Evolutionary conservation across 345 rosid species (phyloP), one percentile per base, ranked within the genome.

Genomic region (Acer campestre): DNA sequence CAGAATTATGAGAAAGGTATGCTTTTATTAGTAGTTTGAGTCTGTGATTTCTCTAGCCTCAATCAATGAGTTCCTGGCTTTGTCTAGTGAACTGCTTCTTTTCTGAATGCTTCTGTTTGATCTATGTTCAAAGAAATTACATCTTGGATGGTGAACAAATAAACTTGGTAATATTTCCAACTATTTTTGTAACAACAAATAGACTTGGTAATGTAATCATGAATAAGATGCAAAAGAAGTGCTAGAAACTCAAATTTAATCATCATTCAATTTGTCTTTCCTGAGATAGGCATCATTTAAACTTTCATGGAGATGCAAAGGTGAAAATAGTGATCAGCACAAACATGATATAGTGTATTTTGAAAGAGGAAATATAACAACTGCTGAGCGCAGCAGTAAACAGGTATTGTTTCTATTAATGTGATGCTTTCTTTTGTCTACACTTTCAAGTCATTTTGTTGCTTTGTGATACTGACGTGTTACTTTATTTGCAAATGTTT

Each of bases 301-400:
- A 77, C 99, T 97, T 71, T 86, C 97, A 70, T 97, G 99, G 99
- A 83, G 94, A 56, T 93, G 94, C 86, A 93, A 91, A 74, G 98
- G 98, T 49, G 92, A 91, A 48, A 78, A 79, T 76, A 88, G 90
- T 78, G 97, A 97, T 83, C 98, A 91, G 83, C 95, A 91, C 90
- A 97, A 94, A 67, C 97, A 91, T 73, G 98, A 94, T 61, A 86
- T 97, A 55, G 99, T 97, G 77, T 97, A 97, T 49, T 97, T 97
- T 87, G 99, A 93, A 82, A 90, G 87, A 78, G 98, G 99, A 67
- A 89, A 94, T 81, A 97, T 97, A 84, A 86, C 92, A 16, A 92
- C 98, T 14, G 94, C 98, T 56, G 92, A 88, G 73, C 96, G 98
- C 85, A 90, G 91, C 89, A 97, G 94, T 83, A 93, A 90, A 82